These are phyloP conservation scores for Tribonema minus DNA, from an alignment of 108 stramenopile species.

Conservation along the genomic window DNA sequence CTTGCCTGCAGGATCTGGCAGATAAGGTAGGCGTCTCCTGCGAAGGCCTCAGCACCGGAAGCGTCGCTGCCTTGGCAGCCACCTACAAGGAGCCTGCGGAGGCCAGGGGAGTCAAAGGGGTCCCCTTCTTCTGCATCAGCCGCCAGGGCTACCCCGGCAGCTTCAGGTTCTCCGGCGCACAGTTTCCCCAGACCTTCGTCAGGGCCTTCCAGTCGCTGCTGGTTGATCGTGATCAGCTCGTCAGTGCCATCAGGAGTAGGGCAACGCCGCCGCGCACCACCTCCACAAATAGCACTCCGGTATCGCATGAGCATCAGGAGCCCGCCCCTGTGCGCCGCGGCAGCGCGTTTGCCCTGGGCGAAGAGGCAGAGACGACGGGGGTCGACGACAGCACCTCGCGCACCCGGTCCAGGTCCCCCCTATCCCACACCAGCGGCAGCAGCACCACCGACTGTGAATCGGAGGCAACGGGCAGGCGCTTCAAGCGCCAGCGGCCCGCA, in stretches of 20 bases:
- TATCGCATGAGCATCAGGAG: too few relatives aligned
- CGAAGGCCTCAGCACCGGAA: neutral
- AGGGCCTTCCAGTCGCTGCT: neutral
- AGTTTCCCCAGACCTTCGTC: neutral
- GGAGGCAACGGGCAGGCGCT: too few relatives aligned
- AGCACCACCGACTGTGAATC: too few relatives aligned
- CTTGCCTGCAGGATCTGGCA: neutral
- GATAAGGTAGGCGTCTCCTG: neutral
- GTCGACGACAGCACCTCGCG: too few relatives aligned
- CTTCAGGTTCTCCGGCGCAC: neutral
- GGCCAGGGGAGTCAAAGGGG: neutral
- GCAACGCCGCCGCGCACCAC: too few relatives aligned
- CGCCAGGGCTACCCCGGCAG: neutral
- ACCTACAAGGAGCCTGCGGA: neutral
- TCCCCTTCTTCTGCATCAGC: neutral
- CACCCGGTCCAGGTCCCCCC: too few relatives aligned
- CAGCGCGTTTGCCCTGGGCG: too few relatives aligned
- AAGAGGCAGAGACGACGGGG: too few relatives aligned
- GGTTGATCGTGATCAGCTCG: neutral
- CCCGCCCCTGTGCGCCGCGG: too few relatives aligned
- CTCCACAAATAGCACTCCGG: too few relatives aligned
- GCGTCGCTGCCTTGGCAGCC: neutral
- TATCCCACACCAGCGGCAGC: too few relatives aligned
- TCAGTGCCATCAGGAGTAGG: neutral
- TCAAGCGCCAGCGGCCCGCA: too few relatives aligned